phyloP scores from a whole-genome alignment of 805 yeast species.

The Yamadazyma nakazawae region DNA sequence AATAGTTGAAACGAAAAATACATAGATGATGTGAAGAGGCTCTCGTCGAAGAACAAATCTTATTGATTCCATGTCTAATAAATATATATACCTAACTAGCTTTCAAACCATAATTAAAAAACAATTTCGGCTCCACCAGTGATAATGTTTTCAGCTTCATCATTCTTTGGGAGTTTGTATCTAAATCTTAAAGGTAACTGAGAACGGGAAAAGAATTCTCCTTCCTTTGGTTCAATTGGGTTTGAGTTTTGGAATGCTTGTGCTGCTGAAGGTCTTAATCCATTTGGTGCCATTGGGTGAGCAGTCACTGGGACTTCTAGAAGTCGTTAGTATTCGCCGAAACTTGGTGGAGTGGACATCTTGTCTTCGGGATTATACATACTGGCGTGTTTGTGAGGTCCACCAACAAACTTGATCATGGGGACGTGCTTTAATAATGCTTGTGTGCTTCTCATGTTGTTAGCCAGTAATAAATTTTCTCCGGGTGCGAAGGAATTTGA shows the following conservation, averaged over 20 bases:
- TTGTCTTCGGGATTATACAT: conserved; percentile 20
- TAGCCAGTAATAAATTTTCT: conserved; percentile 1
- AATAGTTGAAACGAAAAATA: too few relatives aligned
- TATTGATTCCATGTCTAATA: neutral
- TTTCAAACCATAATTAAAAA: conserved; percentile 24
- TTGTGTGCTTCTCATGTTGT: conserved; percentile 31
- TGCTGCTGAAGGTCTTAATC: conserved; percentile 35
- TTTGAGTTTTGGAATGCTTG: conserved; percentile 22
- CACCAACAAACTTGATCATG: conserved; percentile 83
- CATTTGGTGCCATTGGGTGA: conserved; percentile 44
- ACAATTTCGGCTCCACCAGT: conserved; percentile 78
- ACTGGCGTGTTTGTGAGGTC: conserved; percentile 58
- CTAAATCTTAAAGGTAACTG: conserved; percentile 74
- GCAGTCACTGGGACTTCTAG: conserved; percentile 13
- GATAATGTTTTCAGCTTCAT: conserved; percentile 73
- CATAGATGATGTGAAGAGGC: too few relatives aligned
- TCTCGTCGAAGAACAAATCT: neutral
- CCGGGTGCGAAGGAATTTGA: neutral
- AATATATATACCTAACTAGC: neutral
- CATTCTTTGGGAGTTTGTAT: conserved; percentile 56
- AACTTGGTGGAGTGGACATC: neutral
- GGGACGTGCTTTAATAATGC: conserved; percentile 52
- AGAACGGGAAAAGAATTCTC: conserved; percentile 51
- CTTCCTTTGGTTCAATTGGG: conserved; percentile 40
- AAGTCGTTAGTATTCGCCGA: conserved; percentile 1